A percentile compares a stretch with the other conserved stretches of the same genome.
phyloP scores from a whole-genome alignment of 129 eudicot species.

The Arctium lappa region DNA sequence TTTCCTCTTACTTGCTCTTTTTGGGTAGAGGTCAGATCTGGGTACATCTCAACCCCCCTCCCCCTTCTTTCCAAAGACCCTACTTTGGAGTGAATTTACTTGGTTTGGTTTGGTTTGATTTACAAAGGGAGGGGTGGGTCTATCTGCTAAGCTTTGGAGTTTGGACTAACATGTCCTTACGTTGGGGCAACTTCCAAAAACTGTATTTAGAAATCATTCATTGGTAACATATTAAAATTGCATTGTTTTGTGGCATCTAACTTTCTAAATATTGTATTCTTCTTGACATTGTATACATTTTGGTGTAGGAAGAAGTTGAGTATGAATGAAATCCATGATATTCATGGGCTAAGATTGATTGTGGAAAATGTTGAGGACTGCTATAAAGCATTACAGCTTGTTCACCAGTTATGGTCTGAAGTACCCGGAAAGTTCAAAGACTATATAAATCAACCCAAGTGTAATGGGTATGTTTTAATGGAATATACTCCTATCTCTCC shows the following conservation, averaged over 20 bases:
- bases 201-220: background rate
- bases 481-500: background rate
- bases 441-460: conserved; percentile 73
- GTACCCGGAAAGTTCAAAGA: conserved; percentile 94
- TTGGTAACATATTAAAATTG: background rate
- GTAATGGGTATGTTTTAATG: conserved; percentile 65
- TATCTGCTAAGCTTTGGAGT: background rate
- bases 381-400: conserved; percentile 63
- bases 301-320: conserved; percentile 74
- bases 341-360: conserved; percentile 84
- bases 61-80: no score
- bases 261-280: background rate
- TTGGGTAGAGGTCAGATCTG: no score
- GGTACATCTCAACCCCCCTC: no score
- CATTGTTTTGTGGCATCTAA: background rate
- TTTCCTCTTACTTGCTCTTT: no score
- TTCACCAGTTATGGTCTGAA: conserved; percentile 77
- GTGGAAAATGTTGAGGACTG: conserved; percentile 91
- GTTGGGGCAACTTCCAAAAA: background rate
- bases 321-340: conserved; percentile 90
- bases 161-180: background rate
- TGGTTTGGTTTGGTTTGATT: background rate
- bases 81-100: no score
- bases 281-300: conserved; percentile 14
- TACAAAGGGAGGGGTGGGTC: background rate